phyloP scores from a whole-genome alignment of 31 red algal species.

The Pterothamnion heteromorphum region DNA sequence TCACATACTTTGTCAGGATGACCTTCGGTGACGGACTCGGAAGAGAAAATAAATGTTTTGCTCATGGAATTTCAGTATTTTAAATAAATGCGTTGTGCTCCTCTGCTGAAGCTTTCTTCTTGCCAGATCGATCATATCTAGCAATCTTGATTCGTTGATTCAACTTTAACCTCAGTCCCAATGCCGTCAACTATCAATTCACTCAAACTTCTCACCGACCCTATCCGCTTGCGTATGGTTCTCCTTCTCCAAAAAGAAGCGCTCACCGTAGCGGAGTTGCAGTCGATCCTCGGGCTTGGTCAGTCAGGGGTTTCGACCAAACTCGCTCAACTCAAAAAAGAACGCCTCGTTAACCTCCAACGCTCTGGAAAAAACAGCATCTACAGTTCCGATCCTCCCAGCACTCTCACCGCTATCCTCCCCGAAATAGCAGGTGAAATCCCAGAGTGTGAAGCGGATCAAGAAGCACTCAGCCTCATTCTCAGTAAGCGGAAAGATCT shows the following conservation, averaged over 20 bases:
- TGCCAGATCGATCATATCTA: neutral
- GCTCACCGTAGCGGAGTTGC: neutral
- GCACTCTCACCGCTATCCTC: neutral
- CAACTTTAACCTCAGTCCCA: neutral
- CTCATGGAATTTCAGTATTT: no score
- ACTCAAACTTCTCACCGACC: neutral
- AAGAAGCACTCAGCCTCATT: neutral
- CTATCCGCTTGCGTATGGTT: neutral
- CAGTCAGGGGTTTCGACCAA: neutral
- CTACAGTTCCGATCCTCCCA: neutral
- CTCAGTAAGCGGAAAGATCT: neutral
- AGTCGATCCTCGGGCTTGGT: neutral
- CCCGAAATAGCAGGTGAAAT: neutral
- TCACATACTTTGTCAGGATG: slow-evolving; percentile 99
- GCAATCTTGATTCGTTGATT: neutral
- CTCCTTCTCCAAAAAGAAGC: neutral
- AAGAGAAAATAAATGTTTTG: slow-evolving; percentile 81
- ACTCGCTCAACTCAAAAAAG: neutral
- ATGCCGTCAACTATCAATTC: slow-evolving; percentile 4
- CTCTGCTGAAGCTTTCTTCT: no score
- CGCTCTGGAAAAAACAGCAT: neutral
- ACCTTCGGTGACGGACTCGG: slow-evolving; percentile 98
- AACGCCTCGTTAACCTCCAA: neutral
- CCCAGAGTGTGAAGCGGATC: neutral
- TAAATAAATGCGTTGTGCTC: no score